Conservation (phyloP, 139 green algal genomes). For the Chlorella sorokiniana region DNA sequence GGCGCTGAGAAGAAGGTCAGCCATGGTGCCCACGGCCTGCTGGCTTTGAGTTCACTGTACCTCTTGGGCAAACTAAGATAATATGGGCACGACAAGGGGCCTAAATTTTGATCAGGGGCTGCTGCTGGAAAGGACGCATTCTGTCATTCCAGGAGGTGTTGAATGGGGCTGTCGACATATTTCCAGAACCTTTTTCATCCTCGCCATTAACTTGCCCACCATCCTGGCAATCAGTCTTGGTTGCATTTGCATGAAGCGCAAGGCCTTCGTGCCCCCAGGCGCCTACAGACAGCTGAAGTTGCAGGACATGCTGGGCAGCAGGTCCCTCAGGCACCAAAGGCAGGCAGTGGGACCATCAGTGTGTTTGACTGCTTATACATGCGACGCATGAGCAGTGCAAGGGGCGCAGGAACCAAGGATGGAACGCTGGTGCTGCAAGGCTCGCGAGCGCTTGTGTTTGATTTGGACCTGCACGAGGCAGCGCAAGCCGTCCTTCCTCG, state of each 20-base stretch:
- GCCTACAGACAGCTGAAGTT: not conserved
- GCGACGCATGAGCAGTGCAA: not conserved
- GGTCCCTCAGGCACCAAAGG: not conserved
- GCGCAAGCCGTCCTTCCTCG: not conserved
- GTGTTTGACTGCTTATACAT: slow-evolving; percentile 16
- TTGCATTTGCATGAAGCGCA: slow-evolving; percentile 1
- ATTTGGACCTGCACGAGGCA: not conserved
- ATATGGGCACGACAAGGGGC: too few species aligned
- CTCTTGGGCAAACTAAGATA: too few species aligned
- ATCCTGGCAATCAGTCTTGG: too few species aligned
- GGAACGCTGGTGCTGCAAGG: not conserved
- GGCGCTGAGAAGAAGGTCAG: too few species aligned
- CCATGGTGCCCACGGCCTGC: too few species aligned
- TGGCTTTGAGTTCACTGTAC: too few species aligned
- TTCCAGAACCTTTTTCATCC: too few species aligned
- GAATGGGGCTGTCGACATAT: too few species aligned
- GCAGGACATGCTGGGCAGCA: not conserved
- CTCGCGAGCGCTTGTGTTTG: not conserved
- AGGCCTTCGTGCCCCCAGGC: not conserved
- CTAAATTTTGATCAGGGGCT: too few species aligned
- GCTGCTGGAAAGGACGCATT: too few species aligned
- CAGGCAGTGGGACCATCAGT: not conserved
- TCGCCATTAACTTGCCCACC: too few species aligned
- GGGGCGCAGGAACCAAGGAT: not conserved
- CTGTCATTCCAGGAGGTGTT: too few species aligned